A percentile compares a stretch with the other conserved stretches of the same genome.
Conservation (phyloP, 2,329 filamentous ascomycete species). For the Ustulina deusta region DNA sequence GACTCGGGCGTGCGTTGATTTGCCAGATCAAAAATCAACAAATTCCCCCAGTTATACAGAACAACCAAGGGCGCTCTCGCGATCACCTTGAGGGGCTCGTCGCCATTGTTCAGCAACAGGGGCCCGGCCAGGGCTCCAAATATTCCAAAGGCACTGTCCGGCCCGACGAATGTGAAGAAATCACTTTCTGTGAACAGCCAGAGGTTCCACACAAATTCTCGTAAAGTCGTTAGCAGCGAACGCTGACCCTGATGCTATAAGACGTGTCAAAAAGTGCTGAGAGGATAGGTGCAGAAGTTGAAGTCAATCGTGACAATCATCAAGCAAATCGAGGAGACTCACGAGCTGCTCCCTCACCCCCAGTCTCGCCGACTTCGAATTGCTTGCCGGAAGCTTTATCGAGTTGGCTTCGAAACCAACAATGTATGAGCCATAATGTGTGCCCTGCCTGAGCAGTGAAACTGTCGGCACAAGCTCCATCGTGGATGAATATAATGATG, state of each 20-base stretch:
- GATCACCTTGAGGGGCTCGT: neutral
- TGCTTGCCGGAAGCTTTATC: neutral
- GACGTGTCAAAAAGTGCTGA: neutral
- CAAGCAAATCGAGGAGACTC: neutral
- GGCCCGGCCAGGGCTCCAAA: conserved; percentile 17
- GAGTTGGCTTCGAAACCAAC: neutral
- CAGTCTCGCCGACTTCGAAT: neutral
- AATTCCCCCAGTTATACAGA: conserved; percentile 32
- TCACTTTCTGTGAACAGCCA: conserved; percentile 21
- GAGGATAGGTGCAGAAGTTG: neutral
- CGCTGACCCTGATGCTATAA: neutral
- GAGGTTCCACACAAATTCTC: neutral
- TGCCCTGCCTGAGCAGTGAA: neutral
- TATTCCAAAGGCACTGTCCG: conserved; percentile 22
- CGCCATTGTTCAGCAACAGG: neutral
- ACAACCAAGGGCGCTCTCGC: neutral
- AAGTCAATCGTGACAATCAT: neutral
- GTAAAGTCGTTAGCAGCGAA: neutral
- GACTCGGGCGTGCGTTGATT: conserved; percentile 47
- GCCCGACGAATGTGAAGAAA: conserved; percentile 23
- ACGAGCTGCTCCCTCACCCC: neutral
- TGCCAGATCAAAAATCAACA: conserved; percentile 46
- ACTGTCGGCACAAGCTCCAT: neutral
- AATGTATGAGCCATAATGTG: neutral
- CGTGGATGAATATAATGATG: neutral